Base-by-base conservation (phyloP, 2,329 filamentous ascomycete species). In the Talaromyces sp. region DNA sequence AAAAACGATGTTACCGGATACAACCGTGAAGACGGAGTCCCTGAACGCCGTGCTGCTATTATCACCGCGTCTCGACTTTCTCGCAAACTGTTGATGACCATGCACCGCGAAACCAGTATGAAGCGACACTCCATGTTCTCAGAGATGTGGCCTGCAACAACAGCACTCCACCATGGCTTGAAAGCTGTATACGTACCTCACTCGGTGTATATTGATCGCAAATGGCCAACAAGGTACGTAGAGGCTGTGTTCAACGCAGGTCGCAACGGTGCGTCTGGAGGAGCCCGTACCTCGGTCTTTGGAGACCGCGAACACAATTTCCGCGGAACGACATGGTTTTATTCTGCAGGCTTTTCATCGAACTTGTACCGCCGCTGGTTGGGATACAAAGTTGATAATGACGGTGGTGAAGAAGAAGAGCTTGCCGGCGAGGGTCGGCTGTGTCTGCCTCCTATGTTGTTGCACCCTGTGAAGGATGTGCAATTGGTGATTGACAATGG, bases 111-210 rank as follows among this genome's bases (percentile, higher is more conserved):
- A 81, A 97, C 93, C 3, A 87, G 88, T 35, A 85, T 91, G 72
- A 89, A 90, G 73, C 93, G 93, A 71, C 91, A 96, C 77, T 91
- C 91, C 68, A 96, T 95, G 81, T 96, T 96, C 75, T 91, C 93
- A 0, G 94, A 98, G 78, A 97, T 97, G 93, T 97, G 92, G 92
- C 92, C 93, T 0, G 89, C 90, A 0, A 95, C 91, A 0, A 88
- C 91, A 1, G 91, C 93, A 1, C 84, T 98, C 10, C 93, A 97
- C 66, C 93, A 97, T 75, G 94, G 94, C 11, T 88, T 91, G 79
- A 98, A 97, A 81, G 93, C 92, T 43, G 93, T 97, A 14, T 96
- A 90, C 69, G 92, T 89, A 2, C 94, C 94, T 1, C 94, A 98
- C 72, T 92, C 93, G 1, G 85, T 96, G 63, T 98, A 90, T 75